A percentile compares a stretch with the other conserved stretches of the same genome.
phyloP scores from a whole-genome alignment of 2,329 filamentous ascomycete genomes.

The Colletotrichum simmondsii region DNA sequence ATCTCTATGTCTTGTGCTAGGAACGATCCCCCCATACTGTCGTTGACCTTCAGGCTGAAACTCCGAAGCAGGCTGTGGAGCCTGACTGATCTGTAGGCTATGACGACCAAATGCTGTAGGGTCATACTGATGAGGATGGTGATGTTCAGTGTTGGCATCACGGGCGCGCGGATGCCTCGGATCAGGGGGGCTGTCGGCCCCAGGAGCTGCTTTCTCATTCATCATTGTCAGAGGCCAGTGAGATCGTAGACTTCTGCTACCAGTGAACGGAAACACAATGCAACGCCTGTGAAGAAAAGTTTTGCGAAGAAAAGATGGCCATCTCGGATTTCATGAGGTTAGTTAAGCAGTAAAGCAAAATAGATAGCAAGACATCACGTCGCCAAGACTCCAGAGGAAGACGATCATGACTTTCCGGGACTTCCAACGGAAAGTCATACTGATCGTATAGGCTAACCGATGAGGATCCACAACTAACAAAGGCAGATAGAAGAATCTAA shows the following conservation, averaged over 20 bases:
- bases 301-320: neutral
- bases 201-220: constrained; percentile 6
- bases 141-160: neutral
- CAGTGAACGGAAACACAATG: no score
- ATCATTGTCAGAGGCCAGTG: neutral
- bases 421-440: neutral
- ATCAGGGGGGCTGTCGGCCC: neutral
- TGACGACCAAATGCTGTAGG: constrained; percentile 15
- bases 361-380: neutral
- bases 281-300: neutral
- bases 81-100: constrained; percentile 19
- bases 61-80: neutral
- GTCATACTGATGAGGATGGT: neutral
- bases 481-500: neutral
- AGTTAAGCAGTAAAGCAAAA: neutral
- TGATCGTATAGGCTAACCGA: no score
- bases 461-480: neutral
- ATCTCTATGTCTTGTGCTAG: neutral
- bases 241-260: neutral
- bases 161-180: constrained; percentile 7
- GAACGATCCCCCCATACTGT: neutral
- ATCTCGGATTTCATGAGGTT: no score
- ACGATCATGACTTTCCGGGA: constrained; percentile 7
- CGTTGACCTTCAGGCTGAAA: neutral
- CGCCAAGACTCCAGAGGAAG: constrained; percentile 4